These are phyloP conservation scores for Albugo laibachii DNA, from an alignment of 352 stramenopile species.

Conservation along the genomic window DNA sequence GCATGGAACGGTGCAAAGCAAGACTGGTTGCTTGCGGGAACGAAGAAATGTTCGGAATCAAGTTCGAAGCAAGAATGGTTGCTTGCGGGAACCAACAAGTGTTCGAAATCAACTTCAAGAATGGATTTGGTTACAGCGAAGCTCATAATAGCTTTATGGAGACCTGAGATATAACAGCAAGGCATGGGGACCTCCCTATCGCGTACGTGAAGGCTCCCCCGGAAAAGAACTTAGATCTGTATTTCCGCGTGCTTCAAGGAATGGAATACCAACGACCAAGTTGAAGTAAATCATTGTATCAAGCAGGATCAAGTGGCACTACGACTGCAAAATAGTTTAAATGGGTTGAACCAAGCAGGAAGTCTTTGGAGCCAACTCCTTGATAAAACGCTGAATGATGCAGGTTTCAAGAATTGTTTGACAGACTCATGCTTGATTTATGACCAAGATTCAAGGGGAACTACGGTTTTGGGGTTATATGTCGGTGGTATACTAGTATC, in stretches of 20 bases:
- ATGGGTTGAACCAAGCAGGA: no score
- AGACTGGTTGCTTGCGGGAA: no score
- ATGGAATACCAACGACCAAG: background rate
- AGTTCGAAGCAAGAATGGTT: background rate
- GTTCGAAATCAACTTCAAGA: background rate
- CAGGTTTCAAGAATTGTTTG: conserved; percentile 7
- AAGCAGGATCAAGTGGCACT: no score
- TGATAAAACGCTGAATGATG: conserved; percentile 3
- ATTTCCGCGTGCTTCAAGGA: background rate
- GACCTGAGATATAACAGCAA: background rate
- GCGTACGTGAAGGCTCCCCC: background rate
- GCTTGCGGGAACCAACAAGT: background rate
- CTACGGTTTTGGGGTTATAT: conserved; percentile 8
- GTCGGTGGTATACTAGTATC: conserved; percentile 16
- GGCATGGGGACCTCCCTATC: background rate
- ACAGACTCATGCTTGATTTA: conserved; percentile 15
- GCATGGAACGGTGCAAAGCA: background rate
- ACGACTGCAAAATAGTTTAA: no score
- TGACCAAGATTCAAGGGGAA: background rate
- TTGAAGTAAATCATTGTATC: no score
- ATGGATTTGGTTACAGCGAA: background rate
- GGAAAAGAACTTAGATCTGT: background rate
- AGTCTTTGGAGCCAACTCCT: no score
- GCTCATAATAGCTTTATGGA: background rate
- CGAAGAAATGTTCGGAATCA: background rate